Percentiles rank a stretch among this genome's conserved stretches.
phyloP scores from a whole-genome alignment of 176 grass and related monocot species.

The Carex kokanica region DNA sequence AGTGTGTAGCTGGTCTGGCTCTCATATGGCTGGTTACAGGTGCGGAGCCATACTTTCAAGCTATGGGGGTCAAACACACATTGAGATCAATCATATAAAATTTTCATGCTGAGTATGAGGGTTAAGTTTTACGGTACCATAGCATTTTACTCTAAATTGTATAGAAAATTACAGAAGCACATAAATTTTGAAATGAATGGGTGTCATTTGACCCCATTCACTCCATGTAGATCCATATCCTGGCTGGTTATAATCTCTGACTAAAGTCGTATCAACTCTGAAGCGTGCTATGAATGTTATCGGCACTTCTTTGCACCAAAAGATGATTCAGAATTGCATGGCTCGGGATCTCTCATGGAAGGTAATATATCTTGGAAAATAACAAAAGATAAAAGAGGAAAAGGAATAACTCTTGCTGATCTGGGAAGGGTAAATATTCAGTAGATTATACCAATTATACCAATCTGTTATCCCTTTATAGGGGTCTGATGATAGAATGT shows the following conservation, averaged over 20 bases:
- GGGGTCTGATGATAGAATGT: neutral
- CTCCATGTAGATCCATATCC: no score
- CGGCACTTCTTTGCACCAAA: slow-evolving; percentile 46
- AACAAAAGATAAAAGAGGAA: neutral
- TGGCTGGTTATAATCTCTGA: no score
- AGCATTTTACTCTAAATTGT: no score
- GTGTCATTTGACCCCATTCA: no score
- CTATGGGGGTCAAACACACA: no score
- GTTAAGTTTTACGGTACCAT: no score
- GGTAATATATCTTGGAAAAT: slow-evolving; percentile 34
- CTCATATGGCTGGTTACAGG: neutral
- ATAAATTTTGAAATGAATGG: no score
- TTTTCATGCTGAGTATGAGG: no score
- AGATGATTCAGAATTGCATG: slow-evolving; percentile 95
- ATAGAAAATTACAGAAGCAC: no score
- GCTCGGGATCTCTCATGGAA: slow-evolving; percentile 90
- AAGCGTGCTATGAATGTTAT: slow-evolving; percentile 57
- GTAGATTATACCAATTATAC: neutral
- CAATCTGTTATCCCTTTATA: neutral
- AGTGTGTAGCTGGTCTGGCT: neutral
- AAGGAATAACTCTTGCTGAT: neutral
- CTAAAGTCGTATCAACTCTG: slow-evolving; percentile 46
- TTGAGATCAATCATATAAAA: no score
- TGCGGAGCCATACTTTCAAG: no score
- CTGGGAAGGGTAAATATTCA: neutral